Percentiles rank a stretch among this genome's conserved stretches.
Evolutionary conservation across 2,329 filamentous ascomycete genomes (phyloP).

Genomic region (Cladosporium sp.): DNA sequence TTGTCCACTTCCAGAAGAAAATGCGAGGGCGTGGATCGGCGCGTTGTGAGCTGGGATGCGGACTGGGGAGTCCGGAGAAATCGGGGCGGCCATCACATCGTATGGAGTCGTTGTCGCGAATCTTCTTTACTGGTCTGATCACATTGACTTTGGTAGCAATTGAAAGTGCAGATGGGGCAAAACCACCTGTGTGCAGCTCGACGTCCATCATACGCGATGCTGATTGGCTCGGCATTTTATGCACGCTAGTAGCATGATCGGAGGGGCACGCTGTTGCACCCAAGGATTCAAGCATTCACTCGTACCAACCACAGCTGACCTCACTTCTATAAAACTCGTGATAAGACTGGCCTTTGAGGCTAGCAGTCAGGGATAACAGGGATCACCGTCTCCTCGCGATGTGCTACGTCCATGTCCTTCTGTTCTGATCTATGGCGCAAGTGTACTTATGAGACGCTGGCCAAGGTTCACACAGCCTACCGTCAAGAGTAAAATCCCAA

Average conservation of each 20-base stretch:
- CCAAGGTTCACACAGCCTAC: background rate
- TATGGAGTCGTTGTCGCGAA: background rate
- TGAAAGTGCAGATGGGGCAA: background rate
- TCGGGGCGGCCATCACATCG: slow-evolving; percentile 8
- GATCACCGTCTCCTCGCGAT: background rate
- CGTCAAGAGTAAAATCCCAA: background rate
- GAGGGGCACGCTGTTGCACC: background rate
- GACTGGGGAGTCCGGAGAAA: slow-evolving; percentile 4
- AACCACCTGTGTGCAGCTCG: background rate
- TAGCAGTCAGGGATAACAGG: background rate
- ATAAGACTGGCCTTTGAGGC: background rate
- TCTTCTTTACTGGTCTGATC: background rate
- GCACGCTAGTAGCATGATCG: background rate
- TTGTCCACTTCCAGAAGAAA: slow-evolving; percentile 51
- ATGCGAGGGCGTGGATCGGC: slow-evolving; percentile 53
- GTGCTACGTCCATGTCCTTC: background rate
- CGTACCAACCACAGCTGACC: background rate
- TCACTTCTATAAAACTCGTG: background rate
- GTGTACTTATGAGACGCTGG: background rate
- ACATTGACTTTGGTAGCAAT: background rate
- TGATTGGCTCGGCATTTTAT: background rate
- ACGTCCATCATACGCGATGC: background rate
- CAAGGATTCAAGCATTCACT: background rate
- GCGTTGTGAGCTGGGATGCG: slow-evolving; percentile 18
- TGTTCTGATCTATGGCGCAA: background rate